Evolutionary conservation across 768 basidiomycete species (phyloP), one percentile per base, ranked within the genome.

Genomic region (Albatrellus ellisii): DNA sequence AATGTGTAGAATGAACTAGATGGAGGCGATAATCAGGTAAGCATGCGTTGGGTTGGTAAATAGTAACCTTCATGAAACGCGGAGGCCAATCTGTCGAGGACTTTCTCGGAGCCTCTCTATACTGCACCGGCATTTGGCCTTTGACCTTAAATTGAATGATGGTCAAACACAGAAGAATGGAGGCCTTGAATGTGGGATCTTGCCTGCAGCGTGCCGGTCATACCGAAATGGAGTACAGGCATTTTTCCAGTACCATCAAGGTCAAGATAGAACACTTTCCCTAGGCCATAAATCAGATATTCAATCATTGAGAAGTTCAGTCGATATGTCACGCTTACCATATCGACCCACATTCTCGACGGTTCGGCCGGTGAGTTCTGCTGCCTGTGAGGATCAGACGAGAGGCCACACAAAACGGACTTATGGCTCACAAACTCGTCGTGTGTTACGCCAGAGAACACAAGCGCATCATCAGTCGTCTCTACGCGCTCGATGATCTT

Each of bases 191-290:
- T 0, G 7, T 2, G 34, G 12, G 15, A 32, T 55, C 26, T 11
- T 39, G 75, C 79, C 62, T 79, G 77, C 26, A 87, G 63, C 73
- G 76, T 80, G n/a, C 84, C 84, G 1, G 83, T 86, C 85, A 87
- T 88, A 2, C 84, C 85, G 49, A 87, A 83, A 54, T 87, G 84
- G 36, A 86, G 59, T 2, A 86, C 77, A 3, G 83, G 83, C 47
- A 72, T 56, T 52, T 64, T 65, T 0, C 80, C 82, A 11, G 61
- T 45, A 6, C 79, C 80, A 24, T 72, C 68, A 2, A 87, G 65
- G 33, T 69, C 66, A 9, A 87, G 56, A 51, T 79, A 88, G 46
- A 79, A 77, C n/a, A 70, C 63, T 56, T 81, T 75, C 40, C 78
- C 75, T 75, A 41, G 26, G 14, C 21, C n/a, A 36, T 33, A 12